Conservation (phyloP, 129 eudicot genomes). For the Rutidosis leptorrhynchoides region DNA sequence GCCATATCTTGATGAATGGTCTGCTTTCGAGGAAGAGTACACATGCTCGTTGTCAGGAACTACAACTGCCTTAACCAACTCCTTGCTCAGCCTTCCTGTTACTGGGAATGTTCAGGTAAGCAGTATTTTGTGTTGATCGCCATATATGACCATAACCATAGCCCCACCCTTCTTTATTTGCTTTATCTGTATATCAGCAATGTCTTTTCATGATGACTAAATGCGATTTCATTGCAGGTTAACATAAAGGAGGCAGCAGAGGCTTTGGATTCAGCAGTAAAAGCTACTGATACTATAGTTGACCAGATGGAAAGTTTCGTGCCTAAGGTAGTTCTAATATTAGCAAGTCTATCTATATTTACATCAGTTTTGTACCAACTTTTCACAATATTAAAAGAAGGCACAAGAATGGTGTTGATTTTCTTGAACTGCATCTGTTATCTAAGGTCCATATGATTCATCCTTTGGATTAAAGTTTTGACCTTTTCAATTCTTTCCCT, state of each 20-base stretch:
- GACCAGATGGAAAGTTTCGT: constrained; percentile 42
- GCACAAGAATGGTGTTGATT: not conserved
- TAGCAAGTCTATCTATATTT: not conserved
- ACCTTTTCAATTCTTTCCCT: not conserved
- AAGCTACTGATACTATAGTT: constrained; percentile 52
- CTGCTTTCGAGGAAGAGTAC: constrained; percentile 64
- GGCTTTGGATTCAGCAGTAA: constrained; percentile 51
- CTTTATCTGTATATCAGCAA: not conserved
- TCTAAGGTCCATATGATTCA: not conserved
- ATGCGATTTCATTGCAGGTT: constrained; percentile 36
- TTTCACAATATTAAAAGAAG: not conserved
- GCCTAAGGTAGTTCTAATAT: constrained; percentile 46
- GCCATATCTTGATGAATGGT: constrained; percentile 79
- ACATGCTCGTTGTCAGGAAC: constrained; percentile 52
- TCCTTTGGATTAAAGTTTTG: not conserved
- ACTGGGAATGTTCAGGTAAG: constrained; percentile 60
- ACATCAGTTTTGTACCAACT: constrained; percentile 15
- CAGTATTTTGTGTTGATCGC: not conserved
- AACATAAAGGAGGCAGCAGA: constrained; percentile 54
- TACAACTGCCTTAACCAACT: constrained; percentile 49
- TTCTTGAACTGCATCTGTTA: not conserved
- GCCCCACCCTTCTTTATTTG: not conserved
- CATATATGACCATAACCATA: constrained; percentile 1
- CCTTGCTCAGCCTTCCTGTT: constrained; percentile 66
- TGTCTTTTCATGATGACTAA: constrained; percentile 5